Evolutionary conservation across 2,329 filamentous ascomycete species (phyloP).

Genomic region (Paracoccidioides brasiliensis): DNA sequence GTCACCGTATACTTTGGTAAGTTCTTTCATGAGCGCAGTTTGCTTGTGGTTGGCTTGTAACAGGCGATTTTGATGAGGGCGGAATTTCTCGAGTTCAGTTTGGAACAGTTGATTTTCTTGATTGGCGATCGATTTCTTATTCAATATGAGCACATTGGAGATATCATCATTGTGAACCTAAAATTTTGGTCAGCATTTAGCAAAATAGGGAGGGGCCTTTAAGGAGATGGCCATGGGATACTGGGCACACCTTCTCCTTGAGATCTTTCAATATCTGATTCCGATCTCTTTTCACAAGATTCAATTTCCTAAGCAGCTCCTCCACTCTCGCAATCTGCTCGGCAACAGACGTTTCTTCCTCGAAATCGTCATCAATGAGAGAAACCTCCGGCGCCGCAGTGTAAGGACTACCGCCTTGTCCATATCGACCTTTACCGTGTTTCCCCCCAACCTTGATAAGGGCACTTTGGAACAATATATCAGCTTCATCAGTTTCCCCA

Average conservation of each 20-base stretch:
- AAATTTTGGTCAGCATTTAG: background rate
- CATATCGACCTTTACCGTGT: conserved; percentile 46
- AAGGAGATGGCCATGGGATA: background rate
- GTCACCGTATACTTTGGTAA: conserved; percentile 74
- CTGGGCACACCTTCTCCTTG: conserved; percentile 74
- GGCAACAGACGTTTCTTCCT: conserved; percentile 63
- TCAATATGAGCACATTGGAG: conserved; percentile 89
- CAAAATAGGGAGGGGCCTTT: conserved; percentile 9
- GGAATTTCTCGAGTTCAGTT: conserved; percentile 92
- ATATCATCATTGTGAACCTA: conserved; percentile 95
- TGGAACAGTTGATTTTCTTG: conserved; percentile 90
- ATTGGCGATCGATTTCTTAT: conserved; percentile 90
- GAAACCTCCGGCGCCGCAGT: conserved; percentile 52
- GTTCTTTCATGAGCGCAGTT: conserved; percentile 82
- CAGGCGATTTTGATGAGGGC: conserved; percentile 79
- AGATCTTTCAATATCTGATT: conserved; percentile 89
- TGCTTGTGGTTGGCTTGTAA: conserved; percentile 94
- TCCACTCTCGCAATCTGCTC: conserved; percentile 86
- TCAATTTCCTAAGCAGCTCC: conserved; percentile 79
- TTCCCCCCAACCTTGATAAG: conserved; percentile 61
- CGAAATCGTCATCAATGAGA: conserved; percentile 79
- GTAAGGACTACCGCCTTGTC: conserved; percentile 45
- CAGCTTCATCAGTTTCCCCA: conserved; percentile 72
- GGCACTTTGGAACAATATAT: conserved; percentile 76
- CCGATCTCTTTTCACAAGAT: conserved; percentile 81